Percentiles rank a stretch among this genome's conserved stretches.
Evolutionary conservation across 2,329 filamentous ascomycete species (phyloP).

Genomic region (Phoma sp.): DNA sequence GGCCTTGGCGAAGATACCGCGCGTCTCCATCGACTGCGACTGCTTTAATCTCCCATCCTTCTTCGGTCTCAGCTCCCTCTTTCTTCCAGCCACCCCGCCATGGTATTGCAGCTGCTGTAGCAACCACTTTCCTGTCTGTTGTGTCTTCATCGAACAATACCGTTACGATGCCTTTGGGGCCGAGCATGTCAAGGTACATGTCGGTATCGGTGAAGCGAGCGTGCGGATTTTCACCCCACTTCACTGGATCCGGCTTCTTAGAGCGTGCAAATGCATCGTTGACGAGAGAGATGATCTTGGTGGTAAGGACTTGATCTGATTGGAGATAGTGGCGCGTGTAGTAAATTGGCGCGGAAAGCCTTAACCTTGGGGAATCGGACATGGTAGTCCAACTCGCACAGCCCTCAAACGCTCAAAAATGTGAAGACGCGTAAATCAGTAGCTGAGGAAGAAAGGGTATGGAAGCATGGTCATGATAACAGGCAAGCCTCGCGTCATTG

Average conservation of each 20-base stretch:
- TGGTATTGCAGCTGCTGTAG: constrained; percentile 29
- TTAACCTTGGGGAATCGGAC: neutral
- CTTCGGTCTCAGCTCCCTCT: constrained; percentile 23
- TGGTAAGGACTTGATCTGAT: constrained; percentile 14
- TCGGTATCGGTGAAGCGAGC: constrained; percentile 23
- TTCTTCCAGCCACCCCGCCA: constrained; percentile 32
- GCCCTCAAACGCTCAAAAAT: too few species aligned
- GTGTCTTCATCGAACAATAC: constrained; percentile 23
- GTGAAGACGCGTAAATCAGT: too few species aligned
- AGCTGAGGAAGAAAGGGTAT: too few species aligned
- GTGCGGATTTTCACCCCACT: constrained; percentile 19
- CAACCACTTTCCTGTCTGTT: constrained; percentile 22
- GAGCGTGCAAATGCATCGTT: constrained; percentile 32
- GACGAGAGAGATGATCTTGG: constrained; percentile 20
- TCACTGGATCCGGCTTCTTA: constrained; percentile 11
- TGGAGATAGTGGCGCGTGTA: constrained; percentile 16
- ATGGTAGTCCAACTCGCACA: too few species aligned
- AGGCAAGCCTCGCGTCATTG: constrained; percentile 1
- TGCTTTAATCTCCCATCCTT: constrained; percentile 37
- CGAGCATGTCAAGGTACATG: constrained; percentile 23
- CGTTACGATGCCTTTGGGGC: constrained; percentile 16
- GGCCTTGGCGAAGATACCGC: constrained; percentile 25
- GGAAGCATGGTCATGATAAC: too few species aligned
- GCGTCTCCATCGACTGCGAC: constrained; percentile 29
- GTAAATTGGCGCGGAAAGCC: constrained; percentile 17